Evolutionary conservation across 1,284 basidiomycete genomes (phyloP), one percentile per base, ranked within the genome.

Genomic region (Anthracocystis walkeri): DNA sequence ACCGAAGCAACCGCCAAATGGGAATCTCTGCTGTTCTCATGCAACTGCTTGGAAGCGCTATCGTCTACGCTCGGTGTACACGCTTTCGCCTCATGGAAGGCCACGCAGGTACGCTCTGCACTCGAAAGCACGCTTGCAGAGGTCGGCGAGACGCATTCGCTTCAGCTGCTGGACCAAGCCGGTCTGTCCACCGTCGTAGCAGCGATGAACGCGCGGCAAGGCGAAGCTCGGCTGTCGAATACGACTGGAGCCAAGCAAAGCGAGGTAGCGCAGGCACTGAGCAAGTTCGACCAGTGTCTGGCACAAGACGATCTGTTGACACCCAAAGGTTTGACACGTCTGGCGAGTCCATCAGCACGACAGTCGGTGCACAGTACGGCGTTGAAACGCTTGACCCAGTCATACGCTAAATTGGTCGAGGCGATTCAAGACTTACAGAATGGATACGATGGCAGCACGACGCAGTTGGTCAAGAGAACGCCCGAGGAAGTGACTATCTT

Each of bases 21-120:
- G 80, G 77, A 79, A 38, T 33, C 58, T 12, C 38, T 48, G 27
- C 48, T 81, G 12, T 81, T 75, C 31, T 41, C 57, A 4, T 55
- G 53, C 44, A 82, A 82, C 58, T 80, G 79, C 49, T 58, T 75
- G 35, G 69, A 67, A 14, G 53, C 70, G 29, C 35, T 82, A 4
- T 16, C 42, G n/a, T 35, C 57, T 4, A 54, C 72, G 10, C 46
- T 80, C 3, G 25, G 25, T 7, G 23, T 51, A 0, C 53, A 75
- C 29, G 20, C 56, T 0, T 76, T 81, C 45, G 64, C 67, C 4
- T 7, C 21, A 0, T 58, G 54, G 50, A 75, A 70, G 45, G 45
- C 57, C 2, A 40, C 21, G 5, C 41, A 66, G 23, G 27, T 75
- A 1, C 52, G 31, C 3, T 4, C n/a, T 0, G 3, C 35, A 4